A percentile compares a stretch with the other conserved stretches of the same genome.
phyloP scores from a whole-genome alignment of 2,329 filamentous ascomycete genomes.

The Ilyonectria destructans region DNA sequence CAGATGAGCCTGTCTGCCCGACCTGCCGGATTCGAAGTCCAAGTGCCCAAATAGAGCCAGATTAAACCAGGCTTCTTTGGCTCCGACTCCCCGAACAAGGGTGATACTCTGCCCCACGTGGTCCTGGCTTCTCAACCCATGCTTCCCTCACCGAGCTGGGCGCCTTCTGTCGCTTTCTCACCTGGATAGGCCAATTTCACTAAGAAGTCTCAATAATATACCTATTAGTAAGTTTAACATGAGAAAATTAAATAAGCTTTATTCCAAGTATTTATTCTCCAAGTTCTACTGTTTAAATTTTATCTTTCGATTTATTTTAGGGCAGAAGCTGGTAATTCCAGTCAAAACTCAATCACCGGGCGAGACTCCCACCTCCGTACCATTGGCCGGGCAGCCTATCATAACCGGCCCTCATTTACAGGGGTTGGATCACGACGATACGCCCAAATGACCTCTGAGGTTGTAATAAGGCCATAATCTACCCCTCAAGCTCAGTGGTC shows the following conservation, averaged over 20 bases:
- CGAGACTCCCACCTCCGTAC: conserved; percentile 17
- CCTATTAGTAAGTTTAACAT: too few species aligned
- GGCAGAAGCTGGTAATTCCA: too few species aligned
- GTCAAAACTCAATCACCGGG: not conserved
- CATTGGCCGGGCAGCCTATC: conserved; percentile 38
- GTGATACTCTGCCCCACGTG: conserved; percentile 25
- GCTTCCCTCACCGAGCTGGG: conserved; percentile 21
- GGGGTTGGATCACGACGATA: conserved; percentile 41
- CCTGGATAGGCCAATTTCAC: too few species aligned
- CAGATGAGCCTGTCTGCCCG: not conserved
- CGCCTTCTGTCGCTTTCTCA: not conserved
- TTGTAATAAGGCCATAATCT: conserved; percentile 23
- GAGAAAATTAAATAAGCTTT: too few species aligned
- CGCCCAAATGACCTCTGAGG: conserved; percentile 29
- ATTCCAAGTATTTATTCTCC: too few species aligned
- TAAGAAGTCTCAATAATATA: too few species aligned
- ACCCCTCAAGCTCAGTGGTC: conserved; percentile 6
- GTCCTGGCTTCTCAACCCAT: conserved; percentile 22
- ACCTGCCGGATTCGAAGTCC: conserved; percentile 11
- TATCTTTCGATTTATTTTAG: too few species aligned
- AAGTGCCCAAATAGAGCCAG: conserved; percentile 10
- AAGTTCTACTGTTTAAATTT: too few species aligned
- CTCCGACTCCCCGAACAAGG: conserved; percentile 23
- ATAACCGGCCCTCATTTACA: conserved; percentile 40
- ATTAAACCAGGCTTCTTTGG: conserved; percentile 13